phyloP scores from a whole-genome alignment of 106 monocot species.

The Narthecium ossifragum region DNA sequence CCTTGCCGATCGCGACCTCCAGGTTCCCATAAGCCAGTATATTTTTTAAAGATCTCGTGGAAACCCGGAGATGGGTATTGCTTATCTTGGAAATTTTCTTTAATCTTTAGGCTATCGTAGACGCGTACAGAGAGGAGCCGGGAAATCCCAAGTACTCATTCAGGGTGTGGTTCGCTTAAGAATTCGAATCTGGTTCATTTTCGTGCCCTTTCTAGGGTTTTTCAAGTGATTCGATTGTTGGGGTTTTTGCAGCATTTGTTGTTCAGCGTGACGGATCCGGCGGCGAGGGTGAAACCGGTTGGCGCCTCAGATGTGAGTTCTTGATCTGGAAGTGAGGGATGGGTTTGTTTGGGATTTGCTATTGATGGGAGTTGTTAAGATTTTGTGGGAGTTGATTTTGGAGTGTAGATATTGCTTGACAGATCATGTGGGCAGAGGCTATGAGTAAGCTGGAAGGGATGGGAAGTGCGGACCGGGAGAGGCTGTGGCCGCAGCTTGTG shows the following conservation, averaged over 20 bases:
- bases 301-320: conserved; percentile 80
- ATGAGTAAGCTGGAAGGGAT: conserved; percentile 92
- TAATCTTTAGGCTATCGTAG: conserved; percentile 60
- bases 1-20: conserved; percentile 74
- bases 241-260: conserved; percentile 64
- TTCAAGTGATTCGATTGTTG: conserved; percentile 1
- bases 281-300: conserved; percentile 77
- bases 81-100: conserved; percentile 4
- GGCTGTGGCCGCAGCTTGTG: conserved; percentile 97
- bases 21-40: conserved; percentile 32
- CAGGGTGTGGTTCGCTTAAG: conserved; percentile 38
- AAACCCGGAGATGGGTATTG: not conserved
- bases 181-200: conserved; percentile 1
- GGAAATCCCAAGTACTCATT: conserved; percentile 84
- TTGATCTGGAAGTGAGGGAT: not conserved
- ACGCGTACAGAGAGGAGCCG: conserved; percentile 86
- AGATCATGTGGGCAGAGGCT: conserved; percentile 99
- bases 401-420: conserved; percentile 7
- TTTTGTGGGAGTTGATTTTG: not conserved
- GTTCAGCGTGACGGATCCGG: conserved; percentile 89
- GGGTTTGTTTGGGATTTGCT: no score
- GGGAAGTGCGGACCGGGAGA: conserved; percentile 73
- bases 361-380: no score
- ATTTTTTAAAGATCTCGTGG: no score
- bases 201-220: not conserved